phyloP scores from a whole-genome alignment of 2,329 filamentous ascomycete genomes.

The Colletotrichum australisinense region DNA sequence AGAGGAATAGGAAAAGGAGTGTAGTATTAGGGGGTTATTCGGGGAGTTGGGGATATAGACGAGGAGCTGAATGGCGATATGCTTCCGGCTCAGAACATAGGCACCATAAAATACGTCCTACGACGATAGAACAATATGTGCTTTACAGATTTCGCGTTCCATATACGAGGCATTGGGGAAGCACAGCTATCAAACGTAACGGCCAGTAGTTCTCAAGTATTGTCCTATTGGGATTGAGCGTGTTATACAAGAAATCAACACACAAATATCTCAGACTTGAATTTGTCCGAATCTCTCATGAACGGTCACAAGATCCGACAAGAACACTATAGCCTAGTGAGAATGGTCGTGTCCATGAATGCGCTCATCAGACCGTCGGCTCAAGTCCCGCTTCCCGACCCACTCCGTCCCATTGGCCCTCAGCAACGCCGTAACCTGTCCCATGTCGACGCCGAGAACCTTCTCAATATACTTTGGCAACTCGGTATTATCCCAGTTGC shows the following conservation, averaged over 20 bases:
- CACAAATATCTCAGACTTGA: no score
- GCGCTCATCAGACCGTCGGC: conserved; percentile 25
- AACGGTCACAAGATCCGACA: no score
- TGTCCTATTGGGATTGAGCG: neutral
- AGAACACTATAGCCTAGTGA: conserved; percentile 3
- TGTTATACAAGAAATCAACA: no score
- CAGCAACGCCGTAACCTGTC: conserved; percentile 38
- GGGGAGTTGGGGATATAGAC: neutral
- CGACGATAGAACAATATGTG: no score
- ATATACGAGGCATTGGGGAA: neutral
- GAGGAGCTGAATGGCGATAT: neutral
- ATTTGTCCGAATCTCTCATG: no score
- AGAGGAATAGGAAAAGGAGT: neutral
- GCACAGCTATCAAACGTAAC: no score
- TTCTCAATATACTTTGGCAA: conserved; percentile 41
- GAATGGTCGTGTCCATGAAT: conserved; percentile 22
- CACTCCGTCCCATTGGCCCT: conserved; percentile 39
- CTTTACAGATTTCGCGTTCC: no score
- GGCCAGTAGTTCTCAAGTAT: neutral
- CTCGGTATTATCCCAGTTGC: conserved; percentile 42
- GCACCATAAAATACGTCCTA: neutral
- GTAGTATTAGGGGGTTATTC: neutral
- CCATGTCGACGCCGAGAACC: conserved; percentile 39
- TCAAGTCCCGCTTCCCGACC: conserved; percentile 38
- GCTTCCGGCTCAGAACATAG: neutral